Base-by-base conservation (phyloP, 495 filamentous ascomycete species). In the Aspergillus kassunensis region DNA sequence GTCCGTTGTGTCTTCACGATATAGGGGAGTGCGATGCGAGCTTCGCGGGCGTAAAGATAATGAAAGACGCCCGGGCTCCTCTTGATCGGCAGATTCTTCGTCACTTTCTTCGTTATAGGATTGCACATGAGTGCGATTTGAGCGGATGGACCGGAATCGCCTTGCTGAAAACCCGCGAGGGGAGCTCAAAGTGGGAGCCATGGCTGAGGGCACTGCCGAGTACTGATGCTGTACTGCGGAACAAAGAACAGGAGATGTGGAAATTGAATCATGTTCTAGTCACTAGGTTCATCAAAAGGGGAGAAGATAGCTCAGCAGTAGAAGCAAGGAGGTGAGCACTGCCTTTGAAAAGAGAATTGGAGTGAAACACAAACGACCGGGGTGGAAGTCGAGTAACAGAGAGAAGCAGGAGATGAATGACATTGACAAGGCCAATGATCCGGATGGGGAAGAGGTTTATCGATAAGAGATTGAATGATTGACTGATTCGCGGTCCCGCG, bases 1-100 rank as follows among this genome's bases (percentile, higher is more conserved):
- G 51, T 76, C 75, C 3, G 65, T 68, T 2, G 72, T 70, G n/a
- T 68, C 63, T 51, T 79, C 75, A 4, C 74, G 72, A 57, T 79
- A 79, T 13, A 71, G 68, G 8, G 59, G 67, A 39, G 55, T 64
- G 34, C 63, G 61, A 19, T 57, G 55, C 21, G 67, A 53, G 37
- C 61, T 60, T 45, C 68, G 70, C 10, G 73, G 67, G 9, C 73
- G 71, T 18, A 70, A 52, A 21, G 69, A 67, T 6, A 67, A 49
- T 16, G 65, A 67, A 8, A 56, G 29, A 20, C 57, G 56, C 21
- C 54, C 49, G 0, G 45, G 21, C 12, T 31, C 25, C 12, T 41
- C 50, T 31, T 54, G 41, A 4, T 59, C 57, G 4, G 51, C 56
- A 23, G 20, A 29, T 33, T 51, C 51, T 29, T 55, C 52, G 21